Evolutionary conservation across 441 rosid species (phyloP).

Genomic region (Adansonia madagascariensis): DNA sequence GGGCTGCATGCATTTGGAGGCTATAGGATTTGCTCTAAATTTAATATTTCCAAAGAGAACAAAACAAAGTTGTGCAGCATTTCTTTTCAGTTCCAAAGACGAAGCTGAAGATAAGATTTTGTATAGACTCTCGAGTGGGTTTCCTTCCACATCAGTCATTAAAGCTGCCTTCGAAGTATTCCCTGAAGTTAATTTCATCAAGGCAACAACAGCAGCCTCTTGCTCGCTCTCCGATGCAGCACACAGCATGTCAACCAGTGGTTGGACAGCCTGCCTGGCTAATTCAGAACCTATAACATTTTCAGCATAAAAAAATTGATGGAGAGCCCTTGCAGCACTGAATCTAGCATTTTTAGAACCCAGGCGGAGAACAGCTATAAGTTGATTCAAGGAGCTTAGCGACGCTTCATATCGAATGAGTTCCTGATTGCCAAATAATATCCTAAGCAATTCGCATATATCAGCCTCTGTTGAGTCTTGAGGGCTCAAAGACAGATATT

Average conservation of each 20-base stretch:
- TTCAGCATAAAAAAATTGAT: constrained; percentile 70
- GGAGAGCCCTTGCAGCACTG: constrained; percentile 76
- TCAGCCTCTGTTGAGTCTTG: constrained; percentile 74
- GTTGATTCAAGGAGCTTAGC: constrained; percentile 70
- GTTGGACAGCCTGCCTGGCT: constrained; percentile 75
- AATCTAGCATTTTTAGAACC: constrained; percentile 73
- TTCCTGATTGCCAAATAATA: constrained; percentile 62
- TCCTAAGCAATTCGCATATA: constrained; percentile 65
- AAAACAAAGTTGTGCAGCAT: constrained; percentile 68
- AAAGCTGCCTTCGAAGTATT: constrained; percentile 50
- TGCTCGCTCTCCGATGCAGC: constrained; percentile 71
- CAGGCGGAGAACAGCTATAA: constrained; percentile 67
- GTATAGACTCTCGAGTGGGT: constrained; percentile 61
- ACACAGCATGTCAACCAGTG: constrained; percentile 78
- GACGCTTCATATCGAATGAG: constrained; percentile 67
- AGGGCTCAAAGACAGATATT: constrained; percentile 78
- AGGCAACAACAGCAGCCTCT: constrained; percentile 67
- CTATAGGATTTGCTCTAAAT: constrained; percentile 57
- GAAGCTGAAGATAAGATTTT: constrained; percentile 64
- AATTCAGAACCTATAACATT: constrained; percentile 70
- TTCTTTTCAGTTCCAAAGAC: constrained; percentile 67
- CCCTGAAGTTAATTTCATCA: constrained; percentile 68
- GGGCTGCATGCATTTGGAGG: constrained; percentile 63
- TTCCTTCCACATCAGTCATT: constrained; percentile 62
- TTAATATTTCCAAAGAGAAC: constrained; percentile 54